Conservation (phyloP, 2,329 filamentous ascomycete species). For the Talaromyces albobiverticillius region DNA sequence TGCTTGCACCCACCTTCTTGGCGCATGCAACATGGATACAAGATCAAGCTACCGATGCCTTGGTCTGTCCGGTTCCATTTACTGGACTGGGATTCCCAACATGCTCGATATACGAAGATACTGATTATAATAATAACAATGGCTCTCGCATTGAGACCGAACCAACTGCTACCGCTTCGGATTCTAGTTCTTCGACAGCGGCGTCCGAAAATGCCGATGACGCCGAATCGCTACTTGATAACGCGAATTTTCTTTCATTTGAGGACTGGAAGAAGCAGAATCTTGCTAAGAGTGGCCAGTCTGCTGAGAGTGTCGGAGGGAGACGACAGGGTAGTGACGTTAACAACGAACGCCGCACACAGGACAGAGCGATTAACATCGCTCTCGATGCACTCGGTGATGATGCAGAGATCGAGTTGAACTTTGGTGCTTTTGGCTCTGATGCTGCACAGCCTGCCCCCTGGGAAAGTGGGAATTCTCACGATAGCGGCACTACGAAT, state of each 20-base stretch:
- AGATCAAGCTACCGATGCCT: neutral
- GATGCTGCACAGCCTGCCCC: conserved; percentile 33
- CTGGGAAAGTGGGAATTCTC: conserved; percentile 28
- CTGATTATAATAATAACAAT: neutral
- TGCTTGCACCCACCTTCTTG: conserved; percentile 13
- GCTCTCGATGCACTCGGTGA: conserved; percentile 79
- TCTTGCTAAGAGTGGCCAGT: conserved; percentile 79
- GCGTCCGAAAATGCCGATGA: conserved; percentile 38
- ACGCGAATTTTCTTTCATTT: conserved; percentile 87
- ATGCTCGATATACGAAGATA: conserved; percentile 10
- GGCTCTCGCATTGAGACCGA: neutral
- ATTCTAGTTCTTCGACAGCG: conserved; percentile 8
- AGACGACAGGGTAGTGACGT: conserved; percentile 49
- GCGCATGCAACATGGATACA: conserved; percentile 3
- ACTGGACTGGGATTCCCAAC: conserved; percentile 5
- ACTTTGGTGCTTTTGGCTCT: conserved; percentile 59
- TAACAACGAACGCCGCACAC: conserved; percentile 51
- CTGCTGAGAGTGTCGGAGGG: conserved; percentile 63
- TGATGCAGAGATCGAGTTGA: conserved; percentile 78
- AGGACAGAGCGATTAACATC: conserved; percentile 56
- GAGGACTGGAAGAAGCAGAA: conserved; percentile 98
- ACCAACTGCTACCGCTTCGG: neutral
- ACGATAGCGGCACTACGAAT: conserved; percentile 20
- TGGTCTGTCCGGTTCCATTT: conserved; percentile 2
- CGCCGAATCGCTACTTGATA: conserved; percentile 65